These are phyloP conservation scores for Triticum dicoccoides DNA, from an alignment of 176 grass and related monocot genomes.

Conservation along the genomic window DNA sequence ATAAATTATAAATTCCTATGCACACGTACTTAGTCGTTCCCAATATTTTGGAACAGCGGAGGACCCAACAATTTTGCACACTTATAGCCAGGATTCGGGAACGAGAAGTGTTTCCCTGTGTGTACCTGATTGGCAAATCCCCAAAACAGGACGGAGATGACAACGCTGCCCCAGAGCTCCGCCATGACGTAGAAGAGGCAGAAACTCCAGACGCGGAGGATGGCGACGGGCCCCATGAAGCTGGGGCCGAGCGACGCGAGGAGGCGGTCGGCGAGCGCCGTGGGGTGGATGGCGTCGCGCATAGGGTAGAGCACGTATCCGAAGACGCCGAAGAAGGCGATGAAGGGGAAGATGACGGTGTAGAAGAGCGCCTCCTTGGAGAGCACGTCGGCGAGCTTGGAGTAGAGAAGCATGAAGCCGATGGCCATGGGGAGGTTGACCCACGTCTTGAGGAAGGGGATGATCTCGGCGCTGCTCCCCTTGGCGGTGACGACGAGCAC, in stretches of 20 bases:
- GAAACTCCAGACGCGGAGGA: slow-evolving; percentile 94
- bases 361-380: slow-evolving; percentile 97
- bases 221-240: slow-evolving; percentile 80
- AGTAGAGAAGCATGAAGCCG: slow-evolving; percentile 97
- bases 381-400: slow-evolving; percentile 82
- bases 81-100: background rate
- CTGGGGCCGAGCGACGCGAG: slow-evolving; percentile 64
- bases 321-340: slow-evolving; percentile 88
- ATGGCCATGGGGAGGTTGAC: slow-evolving; percentile 97
- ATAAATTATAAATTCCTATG: background rate
- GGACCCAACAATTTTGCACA: background rate
- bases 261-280: slow-evolving; percentile 71
- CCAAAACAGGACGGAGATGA: slow-evolving; percentile 97
- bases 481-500: slow-evolving; percentile 94
- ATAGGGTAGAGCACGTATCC: slow-evolving; percentile 80
- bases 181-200: slow-evolving; percentile 99
- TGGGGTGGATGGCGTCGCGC: slow-evolving; percentile 82
- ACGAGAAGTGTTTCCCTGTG: background rate
- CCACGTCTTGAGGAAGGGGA: slow-evolving; percentile 98
- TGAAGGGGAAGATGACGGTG: slow-evolving; percentile 90
- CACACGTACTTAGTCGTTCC: background rate
- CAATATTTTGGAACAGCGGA: slow-evolving; percentile 7
- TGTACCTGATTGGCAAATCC: slow-evolving; percentile 93
- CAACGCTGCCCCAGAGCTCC: slow-evolving; percentile 93
- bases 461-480: slow-evolving; percentile 99